Conservation (phyloP, 352 stramenopile genomes). For the Globisporangium nodosum region DNA sequence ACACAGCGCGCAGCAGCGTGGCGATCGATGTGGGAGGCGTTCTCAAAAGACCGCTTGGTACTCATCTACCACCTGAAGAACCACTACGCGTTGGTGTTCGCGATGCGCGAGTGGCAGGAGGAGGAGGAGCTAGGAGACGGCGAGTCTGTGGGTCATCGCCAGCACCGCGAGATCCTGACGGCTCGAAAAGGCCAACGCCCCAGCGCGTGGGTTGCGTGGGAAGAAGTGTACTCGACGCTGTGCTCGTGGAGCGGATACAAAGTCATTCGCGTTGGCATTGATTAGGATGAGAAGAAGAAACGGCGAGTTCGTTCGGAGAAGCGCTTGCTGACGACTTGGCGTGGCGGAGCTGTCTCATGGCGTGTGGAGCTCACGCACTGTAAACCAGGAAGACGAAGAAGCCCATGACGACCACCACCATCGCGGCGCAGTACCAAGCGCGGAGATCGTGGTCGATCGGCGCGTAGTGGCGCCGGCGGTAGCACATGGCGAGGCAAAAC, state of each 20-base stretch:
- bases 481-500: constrained; percentile 46
- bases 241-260: constrained; percentile 62
- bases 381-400: constrained; percentile 73
- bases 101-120: constrained; percentile 40
- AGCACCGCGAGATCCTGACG: constrained; percentile 42
- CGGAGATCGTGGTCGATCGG: constrained; percentile 55
- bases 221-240: constrained; percentile 45
- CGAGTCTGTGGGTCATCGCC: background rate
- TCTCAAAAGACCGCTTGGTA: constrained; percentile 14
- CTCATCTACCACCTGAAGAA: constrained; percentile 75
- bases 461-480: constrained; percentile 64
- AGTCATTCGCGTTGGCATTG: constrained; percentile 29
- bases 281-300: background rate
- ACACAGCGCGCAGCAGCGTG: constrained; percentile 10
- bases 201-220: constrained; percentile 49
- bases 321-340: background rate
- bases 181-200: constrained; percentile 59
- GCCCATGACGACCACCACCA: constrained; percentile 49
- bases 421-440: constrained; percentile 49
- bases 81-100: constrained; percentile 76
- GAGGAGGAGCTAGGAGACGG: background rate
- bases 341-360: background rate
- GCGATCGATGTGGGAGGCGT: constrained; percentile 16
- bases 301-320: background rate
- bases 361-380: constrained; percentile 24